Base-by-base conservation (phyloP, 139 green algal species). In the Chlamydomonas sp. region DNA sequence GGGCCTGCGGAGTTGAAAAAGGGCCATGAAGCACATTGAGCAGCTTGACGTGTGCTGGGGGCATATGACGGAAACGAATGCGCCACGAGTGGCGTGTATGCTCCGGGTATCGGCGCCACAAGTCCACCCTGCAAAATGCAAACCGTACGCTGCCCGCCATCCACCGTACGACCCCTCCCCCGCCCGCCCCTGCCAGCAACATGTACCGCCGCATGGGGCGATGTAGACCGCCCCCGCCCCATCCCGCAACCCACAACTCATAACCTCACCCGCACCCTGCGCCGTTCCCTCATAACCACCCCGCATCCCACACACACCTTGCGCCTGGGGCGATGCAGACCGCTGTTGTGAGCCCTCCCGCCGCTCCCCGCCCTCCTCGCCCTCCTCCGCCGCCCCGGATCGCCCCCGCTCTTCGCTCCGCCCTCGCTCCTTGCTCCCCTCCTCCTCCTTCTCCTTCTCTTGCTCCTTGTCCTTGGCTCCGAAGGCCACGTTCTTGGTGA, bases 401-500 rank as follows among this genome's bases (percentile, higher is more conserved):
- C 14, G 62, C n/a, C 71, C 57, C 72, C 49, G 15, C 58, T 31
- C 62, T 82, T 2, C 68, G 10, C 63, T 62, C 62, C n/a, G 66
- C 84, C 75, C 17, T 20, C 61, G 16, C 17, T 63, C 79, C 75
- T 66, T 17, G n/a, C 20, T 58, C 59, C 67, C 58, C 31, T 72
- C 57, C 74, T 61, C 60, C 63, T 86, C 62, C 88, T 67, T 58
- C 31, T 62, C 57, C 18, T 69, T 15, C 71, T 64, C 9, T 4
- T 72, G 49, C 3, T 2, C 4, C 17, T n/a, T 1, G 62, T 59
- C 17, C 69, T 77, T 83, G 9, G 74, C 67, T 31, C 94, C 95
- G 77, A 97, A 94, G 5, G 95, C 96, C 57, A 96, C 94, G 81
- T 98, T 98, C 12, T 93, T 93, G 18, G 86, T 95, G 49, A 98